These are phyloP conservation scores for Conoideocrella luteorostrata DNA, from an alignment of 2,329 filamentous ascomycete genomes.

Conservation along the genomic window DNA sequence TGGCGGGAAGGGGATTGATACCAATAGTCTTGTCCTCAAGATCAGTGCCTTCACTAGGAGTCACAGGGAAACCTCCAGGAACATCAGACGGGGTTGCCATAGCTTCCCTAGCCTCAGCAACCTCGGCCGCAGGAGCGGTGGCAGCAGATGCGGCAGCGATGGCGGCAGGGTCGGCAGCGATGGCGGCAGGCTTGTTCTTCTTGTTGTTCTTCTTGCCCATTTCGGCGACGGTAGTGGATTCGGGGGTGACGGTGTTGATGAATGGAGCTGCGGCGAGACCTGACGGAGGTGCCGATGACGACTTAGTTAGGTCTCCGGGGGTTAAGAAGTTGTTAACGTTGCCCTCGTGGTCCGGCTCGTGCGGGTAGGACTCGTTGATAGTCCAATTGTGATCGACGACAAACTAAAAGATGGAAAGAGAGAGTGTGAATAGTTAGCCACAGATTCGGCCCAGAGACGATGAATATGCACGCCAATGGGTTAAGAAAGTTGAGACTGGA, in stretches of 20 bases:
- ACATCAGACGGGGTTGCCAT: constrained; percentile 28
- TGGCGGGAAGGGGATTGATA: constrained; percentile 57
- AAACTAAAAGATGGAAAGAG: constrained; percentile 54
- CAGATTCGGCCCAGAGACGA: constrained; percentile 3
- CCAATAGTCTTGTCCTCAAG: constrained; percentile 47
- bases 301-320: constrained; percentile 59
- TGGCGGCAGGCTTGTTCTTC: constrained; percentile 21
- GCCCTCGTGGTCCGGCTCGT: constrained; percentile 74
- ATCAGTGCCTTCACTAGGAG: constrained; percentile 51
- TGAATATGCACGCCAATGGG: constrained; percentile 9
- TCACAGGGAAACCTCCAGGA: constrained; percentile 54
- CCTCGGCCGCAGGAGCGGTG: constrained; percentile 6
- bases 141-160: not conserved
- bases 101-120: constrained; percentile 11
- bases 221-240: constrained; percentile 59
- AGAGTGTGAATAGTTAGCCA: constrained; percentile 14
- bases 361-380: constrained; percentile 71
- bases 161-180: constrained; percentile 11
- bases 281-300: constrained; percentile 11
- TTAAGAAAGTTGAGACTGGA: not conserved
- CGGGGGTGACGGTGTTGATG: constrained; percentile 62
- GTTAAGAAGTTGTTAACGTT: constrained; percentile 92
- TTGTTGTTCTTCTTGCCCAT: constrained; percentile 56
- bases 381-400: constrained; percentile 91
- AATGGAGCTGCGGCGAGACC: constrained; percentile 36